Evolutionary conservation across 2,329 filamentous ascomycete species (phyloP).

Genomic region (Aspergillus sergii): DNA sequence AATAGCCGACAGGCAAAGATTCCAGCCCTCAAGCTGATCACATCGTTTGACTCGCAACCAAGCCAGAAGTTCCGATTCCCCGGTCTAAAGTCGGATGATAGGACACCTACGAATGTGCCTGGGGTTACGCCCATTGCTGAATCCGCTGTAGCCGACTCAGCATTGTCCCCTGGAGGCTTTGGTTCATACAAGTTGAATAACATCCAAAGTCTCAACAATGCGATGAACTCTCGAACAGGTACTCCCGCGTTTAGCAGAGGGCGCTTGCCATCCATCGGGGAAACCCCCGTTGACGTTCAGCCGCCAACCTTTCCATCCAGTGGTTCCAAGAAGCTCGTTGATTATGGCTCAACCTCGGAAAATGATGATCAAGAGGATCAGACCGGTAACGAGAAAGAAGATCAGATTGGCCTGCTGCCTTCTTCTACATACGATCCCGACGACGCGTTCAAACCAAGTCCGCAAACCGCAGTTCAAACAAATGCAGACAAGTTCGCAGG

Average conservation of each 20-base stretch:
- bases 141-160: conserved; percentile 64
- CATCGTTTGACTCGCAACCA: conserved; percentile 67
- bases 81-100: conserved; percentile 55
- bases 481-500: conserved; percentile 63
- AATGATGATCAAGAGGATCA: conserved; percentile 37
- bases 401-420: conserved; percentile 38
- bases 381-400: conserved; percentile 20
- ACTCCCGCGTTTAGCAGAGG: conserved; percentile 64
- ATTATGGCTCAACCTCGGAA: conserved; percentile 53
- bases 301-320: conserved; percentile 45
- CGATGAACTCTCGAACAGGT: conserved; percentile 66
- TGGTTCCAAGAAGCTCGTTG: conserved; percentile 45
- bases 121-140: conserved; percentile 88
- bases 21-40: conserved; percentile 86
- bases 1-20: conserved; percentile 69
- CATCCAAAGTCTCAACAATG: conserved; percentile 70
- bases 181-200: conserved; percentile 60
- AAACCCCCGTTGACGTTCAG: conserved; percentile 60
- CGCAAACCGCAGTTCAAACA: conserved; percentile 68
- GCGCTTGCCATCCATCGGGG: conserved; percentile 77
- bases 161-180: conserved; percentile 67
- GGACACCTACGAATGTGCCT: conserved; percentile 73
- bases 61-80: conserved; percentile 65
- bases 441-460: conserved; percentile 46
- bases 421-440: conserved; percentile 50